Evolutionary conservation across 2,329 filamentous ascomycete genomes (phyloP).

Genomic region (Stagonosporopsis chrysanthemi): DNA sequence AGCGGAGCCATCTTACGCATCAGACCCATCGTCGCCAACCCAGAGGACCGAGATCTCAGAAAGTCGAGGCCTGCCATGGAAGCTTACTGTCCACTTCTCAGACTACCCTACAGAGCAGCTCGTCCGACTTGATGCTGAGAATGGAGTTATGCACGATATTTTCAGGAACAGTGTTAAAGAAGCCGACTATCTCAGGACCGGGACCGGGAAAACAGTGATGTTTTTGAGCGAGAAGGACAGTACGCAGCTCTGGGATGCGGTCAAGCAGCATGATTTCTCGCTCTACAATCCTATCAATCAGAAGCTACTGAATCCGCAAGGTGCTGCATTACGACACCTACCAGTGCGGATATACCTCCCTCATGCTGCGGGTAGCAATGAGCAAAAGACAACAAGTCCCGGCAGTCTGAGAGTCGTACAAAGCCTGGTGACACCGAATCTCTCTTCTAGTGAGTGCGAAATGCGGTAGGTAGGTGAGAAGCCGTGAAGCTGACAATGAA

Average conservation of each 20-base stretch:
- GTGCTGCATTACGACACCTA: slow-evolving; percentile 76
- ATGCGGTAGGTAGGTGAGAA: neutral
- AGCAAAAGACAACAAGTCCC: slow-evolving; percentile 35
- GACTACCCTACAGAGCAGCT: slow-evolving; percentile 66
- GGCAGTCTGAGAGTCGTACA: slow-evolving; percentile 68
- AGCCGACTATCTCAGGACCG: slow-evolving; percentile 87
- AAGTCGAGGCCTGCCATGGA: slow-evolving; percentile 63
- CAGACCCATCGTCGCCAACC: slow-evolving; percentile 21
- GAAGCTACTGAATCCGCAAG: slow-evolving; percentile 75
- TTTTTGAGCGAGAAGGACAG: slow-evolving; percentile 84
- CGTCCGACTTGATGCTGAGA: slow-evolving; percentile 62
- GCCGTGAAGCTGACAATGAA: slow-evolving; percentile 21
- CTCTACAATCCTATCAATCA: slow-evolving; percentile 78
- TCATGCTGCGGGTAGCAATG: slow-evolving; percentile 36
- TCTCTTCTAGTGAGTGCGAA: slow-evolving; percentile 47
- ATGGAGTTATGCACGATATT: slow-evolving; percentile 67
- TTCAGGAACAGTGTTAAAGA: slow-evolving; percentile 77
- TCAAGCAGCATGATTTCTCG: slow-evolving; percentile 77
- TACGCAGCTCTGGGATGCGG: slow-evolving; percentile 80
- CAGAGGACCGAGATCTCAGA: slow-evolving; percentile 27
- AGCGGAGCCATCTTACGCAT: slow-evolving; percentile 54
- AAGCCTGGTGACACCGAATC: slow-evolving; percentile 68
- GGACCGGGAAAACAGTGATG: slow-evolving; percentile 90
- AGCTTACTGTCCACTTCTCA: slow-evolving; percentile 67
- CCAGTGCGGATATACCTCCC: slow-evolving; percentile 87